A percentile compares a stretch with the other conserved stretches of the same genome.
These are phyloP conservation scores for Exophiala sp. DNA, from an alignment of 2,329 filamentous ascomycete genomes.

Conservation along the genomic window DNA sequence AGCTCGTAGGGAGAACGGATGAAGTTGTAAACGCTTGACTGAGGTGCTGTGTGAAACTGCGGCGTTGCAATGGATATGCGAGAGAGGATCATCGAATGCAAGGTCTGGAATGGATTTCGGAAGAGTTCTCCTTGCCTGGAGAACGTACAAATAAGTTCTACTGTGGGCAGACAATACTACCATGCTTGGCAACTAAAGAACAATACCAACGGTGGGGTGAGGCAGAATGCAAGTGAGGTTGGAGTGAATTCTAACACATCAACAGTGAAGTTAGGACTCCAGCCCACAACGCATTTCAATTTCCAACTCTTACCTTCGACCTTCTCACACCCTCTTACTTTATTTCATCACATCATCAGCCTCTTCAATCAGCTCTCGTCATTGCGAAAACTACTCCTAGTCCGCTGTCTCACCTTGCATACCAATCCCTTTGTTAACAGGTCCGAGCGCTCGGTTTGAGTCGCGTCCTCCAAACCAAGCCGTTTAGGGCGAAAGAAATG, in stretches of 20 bases:
- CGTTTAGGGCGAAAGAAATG: not conserved
- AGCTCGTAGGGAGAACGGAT: too few species aligned
- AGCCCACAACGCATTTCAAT: not conserved
- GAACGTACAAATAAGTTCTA: too few species aligned
- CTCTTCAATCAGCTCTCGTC: not conserved
- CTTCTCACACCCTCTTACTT: not conserved
- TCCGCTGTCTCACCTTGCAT: slow-evolving; percentile 8
- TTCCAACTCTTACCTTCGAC: not conserved
- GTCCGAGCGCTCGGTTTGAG: slow-evolving; percentile 1
- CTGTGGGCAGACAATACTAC: too few species aligned
- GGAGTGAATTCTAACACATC: not conserved
- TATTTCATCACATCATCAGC: not conserved
- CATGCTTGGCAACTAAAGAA: not conserved
- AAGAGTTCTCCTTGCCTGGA: too few species aligned
- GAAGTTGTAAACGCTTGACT: too few species aligned
- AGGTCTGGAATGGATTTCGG: too few species aligned
- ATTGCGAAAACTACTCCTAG: not conserved
- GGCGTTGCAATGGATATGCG: too few species aligned
- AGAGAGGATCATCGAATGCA: too few species aligned
- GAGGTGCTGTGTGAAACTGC: too few species aligned
- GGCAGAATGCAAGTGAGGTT: not conserved
- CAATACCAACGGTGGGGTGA: not conserved
- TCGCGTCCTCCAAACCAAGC: not conserved
- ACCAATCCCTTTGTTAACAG: slow-evolving; percentile 8
- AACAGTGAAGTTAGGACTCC: not conserved